Percentiles rank a stretch among this genome's conserved stretches.
These are phyloP conservation scores for Solanum phureja DNA, from an alignment of 257 asterid species.

Conservation along the genomic window DNA sequence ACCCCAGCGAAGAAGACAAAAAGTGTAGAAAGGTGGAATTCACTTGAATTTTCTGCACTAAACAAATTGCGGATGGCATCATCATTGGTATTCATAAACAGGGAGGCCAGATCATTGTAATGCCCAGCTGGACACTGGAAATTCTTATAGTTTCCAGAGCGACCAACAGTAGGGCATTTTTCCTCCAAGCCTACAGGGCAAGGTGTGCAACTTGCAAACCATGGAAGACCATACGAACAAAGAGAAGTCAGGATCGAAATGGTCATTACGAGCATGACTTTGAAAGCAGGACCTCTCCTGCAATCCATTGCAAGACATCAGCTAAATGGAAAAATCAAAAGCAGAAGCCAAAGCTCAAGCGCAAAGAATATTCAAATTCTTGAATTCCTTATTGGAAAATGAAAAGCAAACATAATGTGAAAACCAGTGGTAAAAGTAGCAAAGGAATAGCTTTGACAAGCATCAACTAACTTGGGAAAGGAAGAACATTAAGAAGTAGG, in stretches of 20 bases:
- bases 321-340: not conserved
- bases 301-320: constrained; percentile 15
- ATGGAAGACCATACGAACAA: constrained; percentile 76
- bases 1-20: constrained; percentile 45
- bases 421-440: not conserved
- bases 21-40: constrained; percentile 56
- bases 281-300: constrained; percentile 81
- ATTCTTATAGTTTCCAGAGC: constrained; percentile 73
- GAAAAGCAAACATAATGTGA: not conserved
- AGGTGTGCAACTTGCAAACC: constrained; percentile 68
- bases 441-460: not conserved
- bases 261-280: constrained; percentile 53
- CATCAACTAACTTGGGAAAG: not conserved
- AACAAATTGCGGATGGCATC: constrained; percentile 89
- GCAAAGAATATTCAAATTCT: not conserved
- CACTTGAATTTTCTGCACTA: constrained; percentile 30
- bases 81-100: constrained; percentile 76
- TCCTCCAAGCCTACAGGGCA: constrained; percentile 50
- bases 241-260: constrained; percentile 75
- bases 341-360: not conserved
- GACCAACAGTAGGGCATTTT: constrained; percentile 63
- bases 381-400: not conserved
- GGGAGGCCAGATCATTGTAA: constrained; percentile 90
- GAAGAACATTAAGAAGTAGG: not conserved
- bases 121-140: constrained; percentile 73